These are phyloP conservation scores for Fusarium tanahbumbuense DNA, from an alignment of 2,329 filamentous ascomycete genomes.

Conservation along the genomic window DNA sequence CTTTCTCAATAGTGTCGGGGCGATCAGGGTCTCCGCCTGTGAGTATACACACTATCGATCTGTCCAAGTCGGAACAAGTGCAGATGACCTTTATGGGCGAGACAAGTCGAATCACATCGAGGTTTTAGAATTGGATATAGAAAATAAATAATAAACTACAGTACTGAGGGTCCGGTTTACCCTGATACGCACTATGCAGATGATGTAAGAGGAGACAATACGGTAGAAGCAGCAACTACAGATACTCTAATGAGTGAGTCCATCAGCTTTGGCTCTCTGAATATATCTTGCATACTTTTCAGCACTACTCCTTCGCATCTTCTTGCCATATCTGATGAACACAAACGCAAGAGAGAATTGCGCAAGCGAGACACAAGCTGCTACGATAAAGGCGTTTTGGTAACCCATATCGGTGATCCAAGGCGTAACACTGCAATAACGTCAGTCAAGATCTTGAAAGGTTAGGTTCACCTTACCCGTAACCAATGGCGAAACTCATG, in stretches of 20 bases:
- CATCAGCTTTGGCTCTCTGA: background rate
- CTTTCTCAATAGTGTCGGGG: too few species aligned
- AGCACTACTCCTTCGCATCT: background rate
- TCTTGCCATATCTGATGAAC: background rate
- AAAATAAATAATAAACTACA: too few species aligned
- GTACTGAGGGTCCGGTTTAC: too few species aligned
- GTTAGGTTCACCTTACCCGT: background rate
- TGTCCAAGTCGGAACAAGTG: too few species aligned
- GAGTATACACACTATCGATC: too few species aligned
- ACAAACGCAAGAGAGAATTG: background rate
- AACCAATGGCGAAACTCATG: background rate
- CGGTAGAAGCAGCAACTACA: too few species aligned
- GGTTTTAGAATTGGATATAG: too few species aligned
- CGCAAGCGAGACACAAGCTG: background rate
- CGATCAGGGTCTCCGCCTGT: too few species aligned
- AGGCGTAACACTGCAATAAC: background rate
- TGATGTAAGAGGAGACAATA: too few species aligned
- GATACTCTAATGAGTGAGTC: background rate
- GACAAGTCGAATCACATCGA: too few species aligned
- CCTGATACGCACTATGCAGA: too few species aligned
- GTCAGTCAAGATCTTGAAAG: rapidly evolving
- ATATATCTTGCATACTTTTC: background rate
- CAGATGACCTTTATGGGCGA: too few species aligned
- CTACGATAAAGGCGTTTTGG: background rate
- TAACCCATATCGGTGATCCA: constrained; percentile 1